Percentiles rank a stretch among this genome's conserved stretches.
These are phyloP conservation scores for Chytriomyces sp. DNA, from an alignment of 192 early-diverging fungal species.

Conservation along the genomic window DNA sequence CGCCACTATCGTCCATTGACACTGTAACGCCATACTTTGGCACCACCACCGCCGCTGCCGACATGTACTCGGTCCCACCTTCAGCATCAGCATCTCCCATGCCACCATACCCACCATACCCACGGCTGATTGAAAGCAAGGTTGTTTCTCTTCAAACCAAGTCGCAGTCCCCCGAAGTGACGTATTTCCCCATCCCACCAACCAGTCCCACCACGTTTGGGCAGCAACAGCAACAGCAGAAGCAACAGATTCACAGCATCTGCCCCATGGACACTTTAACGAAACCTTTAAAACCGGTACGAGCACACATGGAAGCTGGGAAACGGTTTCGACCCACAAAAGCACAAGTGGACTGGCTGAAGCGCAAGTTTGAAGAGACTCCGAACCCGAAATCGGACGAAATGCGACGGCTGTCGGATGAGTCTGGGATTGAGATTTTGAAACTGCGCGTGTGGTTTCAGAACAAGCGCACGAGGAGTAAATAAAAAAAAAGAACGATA, in stretches of 20 bases:
- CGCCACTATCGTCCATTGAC: too few species aligned
- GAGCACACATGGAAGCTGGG: neutral
- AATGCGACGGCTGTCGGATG: neutral
- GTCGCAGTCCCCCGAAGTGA: neutral
- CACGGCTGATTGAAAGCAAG: neutral
- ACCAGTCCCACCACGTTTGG: neutral
- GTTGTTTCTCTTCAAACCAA: neutral
- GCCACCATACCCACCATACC: neutral
- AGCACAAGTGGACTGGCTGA: neutral
- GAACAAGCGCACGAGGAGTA: neutral
- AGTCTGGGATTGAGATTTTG: neutral
- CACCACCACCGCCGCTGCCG: neutral
- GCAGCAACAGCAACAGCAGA: neutral
- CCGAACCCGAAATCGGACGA: neutral
- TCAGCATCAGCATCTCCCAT: neutral
- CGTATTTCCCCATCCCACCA: neutral
- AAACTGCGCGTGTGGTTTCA: conserved; percentile 1
- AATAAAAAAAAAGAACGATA: too few species aligned
- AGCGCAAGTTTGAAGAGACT: neutral
- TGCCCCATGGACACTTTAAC: neutral
- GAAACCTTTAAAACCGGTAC: neutral
- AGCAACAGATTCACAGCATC: neutral
- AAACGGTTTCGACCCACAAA: neutral
- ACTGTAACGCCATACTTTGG: too few species aligned
- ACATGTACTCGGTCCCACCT: neutral